Conservation (phyloP, 2,329 filamentous ascomycete genomes). For the Rhynchosporium agropyri region DNA sequence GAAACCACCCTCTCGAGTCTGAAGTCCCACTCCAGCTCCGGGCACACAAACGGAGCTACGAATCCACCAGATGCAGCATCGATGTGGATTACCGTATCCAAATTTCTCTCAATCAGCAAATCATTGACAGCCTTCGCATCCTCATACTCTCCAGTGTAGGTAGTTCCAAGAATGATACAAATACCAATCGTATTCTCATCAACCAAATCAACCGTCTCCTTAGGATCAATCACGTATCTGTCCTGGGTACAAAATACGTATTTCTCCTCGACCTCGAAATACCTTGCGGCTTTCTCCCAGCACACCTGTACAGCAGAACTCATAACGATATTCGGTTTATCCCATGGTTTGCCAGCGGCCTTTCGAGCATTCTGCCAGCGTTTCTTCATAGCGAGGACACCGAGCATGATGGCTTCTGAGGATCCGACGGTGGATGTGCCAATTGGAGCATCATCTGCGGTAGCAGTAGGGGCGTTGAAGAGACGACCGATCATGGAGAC, state of each 20-base stretch:
- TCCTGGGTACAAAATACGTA: slow-evolving; percentile 66
- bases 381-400: slow-evolving; percentile 90
- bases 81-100: slow-evolving; percentile 89
- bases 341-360: slow-evolving; percentile 78
- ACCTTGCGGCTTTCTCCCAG: slow-evolving; percentile 90
- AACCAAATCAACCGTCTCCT: slow-evolving; percentile 60
- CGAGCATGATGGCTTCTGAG: slow-evolving; percentile 86
- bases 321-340: slow-evolving; percentile 92
- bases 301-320: slow-evolving; percentile 94
- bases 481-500: slow-evolving; percentile 88
- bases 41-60: slow-evolving; percentile 87
- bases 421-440: slow-evolving; percentile 89
- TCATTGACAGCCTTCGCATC: slow-evolving; percentile 93
- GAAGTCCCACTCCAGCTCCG: slow-evolving; percentile 89
- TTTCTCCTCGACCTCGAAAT: slow-evolving; percentile 93
- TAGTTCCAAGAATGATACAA: slow-evolving; percentile 87
- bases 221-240: slow-evolving; percentile 65
- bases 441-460: slow-evolving; percentile 64
- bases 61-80: slow-evolving; percentile 93
- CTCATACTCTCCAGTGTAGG: slow-evolving; percentile 95
- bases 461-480: slow-evolving; percentile 73
- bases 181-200: slow-evolving; percentile 85
- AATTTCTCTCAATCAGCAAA: slow-evolving; percentile 70
- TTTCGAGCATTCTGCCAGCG: slow-evolving; percentile 86
- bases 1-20: slow-evolving; percentile 84